Percentiles rank a stretch among this genome's conserved stretches.
phyloP scores from a whole-genome alignment of 306 rosid genomes.

The Fagus crenata region DNA sequence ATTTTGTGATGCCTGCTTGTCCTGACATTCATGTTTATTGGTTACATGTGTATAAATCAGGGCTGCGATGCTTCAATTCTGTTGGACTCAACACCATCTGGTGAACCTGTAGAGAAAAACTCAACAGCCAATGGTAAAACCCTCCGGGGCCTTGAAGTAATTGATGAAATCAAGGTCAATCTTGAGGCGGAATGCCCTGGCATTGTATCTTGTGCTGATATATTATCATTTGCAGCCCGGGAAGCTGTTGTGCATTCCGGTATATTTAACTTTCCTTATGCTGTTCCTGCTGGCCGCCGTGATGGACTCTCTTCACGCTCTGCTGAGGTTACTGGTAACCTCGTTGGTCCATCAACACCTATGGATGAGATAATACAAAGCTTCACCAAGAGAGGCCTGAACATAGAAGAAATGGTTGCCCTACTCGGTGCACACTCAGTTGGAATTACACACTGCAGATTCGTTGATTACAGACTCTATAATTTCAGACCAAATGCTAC shows the following conservation, averaged over 20 bases:
- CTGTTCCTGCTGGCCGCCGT: slow-evolving; percentile 46
- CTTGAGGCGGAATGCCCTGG: slow-evolving; percentile 53
- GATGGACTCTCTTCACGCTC: slow-evolving; percentile 50
- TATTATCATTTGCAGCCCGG: slow-evolving; percentile 42
- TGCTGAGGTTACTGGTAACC: slow-evolving; percentile 18
- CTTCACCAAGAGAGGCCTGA: slow-evolving; percentile 44
- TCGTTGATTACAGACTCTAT: slow-evolving; percentile 36
- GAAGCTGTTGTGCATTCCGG: slow-evolving; percentile 42
- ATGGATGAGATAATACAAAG: slow-evolving; percentile 19
- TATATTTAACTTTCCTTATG: slow-evolving; percentile 2
- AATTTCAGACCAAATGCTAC: slow-evolving; percentile 11
- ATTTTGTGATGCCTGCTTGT: not conserved
- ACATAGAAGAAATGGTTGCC: slow-evolving; percentile 48
- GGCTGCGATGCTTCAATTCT: slow-evolving; percentile 82
- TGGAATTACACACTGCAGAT: slow-evolving; percentile 45
- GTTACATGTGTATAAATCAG: slow-evolving; percentile 29
- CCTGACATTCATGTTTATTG: not conserved
- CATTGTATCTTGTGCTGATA: slow-evolving; percentile 70
- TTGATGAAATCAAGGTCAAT: slow-evolving; percentile 57
- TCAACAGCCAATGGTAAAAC: slow-evolving; percentile 40
- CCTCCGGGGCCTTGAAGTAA: slow-evolving; percentile 45
- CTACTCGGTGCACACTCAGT: slow-evolving; percentile 64
- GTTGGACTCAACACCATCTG: slow-evolving; percentile 41
- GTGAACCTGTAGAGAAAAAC: slow-evolving; percentile 49
- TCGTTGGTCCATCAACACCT: slow-evolving; percentile 35